Conservation (phyloP, 192 early-diverging fungal genomes). For the Tieghemiomyces parasiticus region DNA sequence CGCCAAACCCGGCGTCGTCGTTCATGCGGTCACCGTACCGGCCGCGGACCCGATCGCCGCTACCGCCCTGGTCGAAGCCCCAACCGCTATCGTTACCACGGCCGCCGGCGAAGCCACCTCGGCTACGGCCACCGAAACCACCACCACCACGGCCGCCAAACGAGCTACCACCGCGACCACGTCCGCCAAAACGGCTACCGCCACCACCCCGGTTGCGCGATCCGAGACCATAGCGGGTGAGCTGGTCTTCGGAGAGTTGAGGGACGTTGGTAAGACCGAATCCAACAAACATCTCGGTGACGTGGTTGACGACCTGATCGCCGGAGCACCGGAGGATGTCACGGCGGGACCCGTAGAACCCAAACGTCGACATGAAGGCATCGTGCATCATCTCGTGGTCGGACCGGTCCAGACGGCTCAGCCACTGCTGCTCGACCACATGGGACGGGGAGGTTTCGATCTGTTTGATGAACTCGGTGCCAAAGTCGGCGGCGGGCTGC, state of each 20-base stretch:
- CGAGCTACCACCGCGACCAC: constrained; percentile 6
- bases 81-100: constrained; percentile 1
- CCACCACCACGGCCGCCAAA: constrained; percentile 5
- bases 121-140: constrained; percentile 8
- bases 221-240: background rate
- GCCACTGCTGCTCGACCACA: constrained; percentile 18
- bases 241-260: constrained; percentile 9
- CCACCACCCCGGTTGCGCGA: constrained; percentile 3
- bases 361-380: constrained; percentile 29
- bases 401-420: constrained; percentile 16
- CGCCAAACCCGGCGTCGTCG: too few species aligned
- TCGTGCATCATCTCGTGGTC: constrained; percentile 20
- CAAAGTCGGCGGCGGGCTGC: constrained; percentile 25
- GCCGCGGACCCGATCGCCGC: background rate
- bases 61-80: constrained; percentile 8
- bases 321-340: background rate
- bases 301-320: constrained; percentile 15
- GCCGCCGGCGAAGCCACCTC: background rate
- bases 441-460: constrained; percentile 15
- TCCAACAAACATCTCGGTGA: constrained; percentile 11
- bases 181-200: background rate
- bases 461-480: constrained; percentile 14
- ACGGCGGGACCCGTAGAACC: constrained; percentile 15
- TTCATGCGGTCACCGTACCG: background rate
- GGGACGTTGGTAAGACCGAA: constrained; percentile 17